A percentile compares a stretch with the other conserved stretches of the same genome.
These are phyloP conservation scores for Agrocybe praecox DNA, from an alignment of 768 basidiomycete species.

Conservation along the genomic window DNA sequence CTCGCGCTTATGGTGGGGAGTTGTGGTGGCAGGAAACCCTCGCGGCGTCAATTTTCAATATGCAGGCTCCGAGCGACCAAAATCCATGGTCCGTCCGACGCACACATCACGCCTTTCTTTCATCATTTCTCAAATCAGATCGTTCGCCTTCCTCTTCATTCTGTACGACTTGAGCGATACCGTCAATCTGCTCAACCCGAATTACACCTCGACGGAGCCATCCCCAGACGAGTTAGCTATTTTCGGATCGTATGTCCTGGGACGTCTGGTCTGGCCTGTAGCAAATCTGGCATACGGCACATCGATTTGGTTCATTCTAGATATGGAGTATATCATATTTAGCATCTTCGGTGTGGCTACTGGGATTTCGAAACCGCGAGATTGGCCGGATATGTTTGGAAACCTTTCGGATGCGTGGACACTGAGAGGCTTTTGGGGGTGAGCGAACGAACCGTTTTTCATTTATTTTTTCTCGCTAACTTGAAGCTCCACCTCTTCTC, in stretches of 20 bases:
- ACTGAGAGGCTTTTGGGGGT: slow-evolving; percentile 43
- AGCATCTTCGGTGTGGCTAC: slow-evolving; percentile 24
- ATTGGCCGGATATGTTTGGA: slow-evolving; percentile 43
- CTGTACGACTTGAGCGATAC: not conserved
- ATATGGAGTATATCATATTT: slow-evolving; percentile 1
- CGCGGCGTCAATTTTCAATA: not conserved
- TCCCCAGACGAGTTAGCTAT: not conserved
- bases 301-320: not conserved
- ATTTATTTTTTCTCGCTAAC: not conserved
- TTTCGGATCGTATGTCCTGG: not conserved
- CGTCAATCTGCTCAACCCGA: not conserved
- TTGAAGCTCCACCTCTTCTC: slow-evolving; percentile 9
- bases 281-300: not conserved
- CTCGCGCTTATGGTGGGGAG: not conserved
- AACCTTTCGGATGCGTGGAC: slow-evolving; percentile 34
- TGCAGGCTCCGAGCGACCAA: not conserved
- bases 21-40: not conserved
- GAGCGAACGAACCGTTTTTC: slow-evolving; percentile 11
- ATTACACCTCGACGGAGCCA: not conserved
- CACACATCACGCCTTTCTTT: not conserved
- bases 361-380: slow-evolving; percentile 29
- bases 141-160: not conserved
- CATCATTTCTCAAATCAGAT: slow-evolving; percentile 4
- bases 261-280: not conserved
- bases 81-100: not conserved